Base-by-base conservation (phyloP, 768 basidiomycete genomes). In the Leccinum fibrillosum region DNA sequence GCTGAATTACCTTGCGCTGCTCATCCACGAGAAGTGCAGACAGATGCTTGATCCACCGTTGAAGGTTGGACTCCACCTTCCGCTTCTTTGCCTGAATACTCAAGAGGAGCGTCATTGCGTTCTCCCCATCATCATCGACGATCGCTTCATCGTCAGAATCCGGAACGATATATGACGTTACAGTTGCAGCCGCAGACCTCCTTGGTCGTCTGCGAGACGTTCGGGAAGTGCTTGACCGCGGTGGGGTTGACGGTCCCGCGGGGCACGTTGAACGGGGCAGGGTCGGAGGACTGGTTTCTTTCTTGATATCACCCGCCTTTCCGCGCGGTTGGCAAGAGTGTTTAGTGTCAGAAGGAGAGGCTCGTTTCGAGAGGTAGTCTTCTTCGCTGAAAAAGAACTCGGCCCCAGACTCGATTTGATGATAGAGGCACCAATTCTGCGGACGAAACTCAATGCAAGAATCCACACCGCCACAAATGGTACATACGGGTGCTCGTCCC, bases 91-190 rank as follows among this genome's bases (percentile, higher is more conserved):
- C 67, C 49, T 72, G 68, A 58, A 73, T 60, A 21, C 66, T 71
- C 56, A 68, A 68, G 32, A 66, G 60, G 19, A 57, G 61, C 55
- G 66, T 67, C 62, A 75, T 69, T 19, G 69, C 71, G 49, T 70
- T 70, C 39, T 74, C 72, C 25, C 74, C 70, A 19, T 74, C 69
- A 44, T 77, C 77, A 30, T 74, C 75, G 7, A 65, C 72, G 39
- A 82, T 82, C 9, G 71, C 74, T 62, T 89, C 89, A 57, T 89
- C 88, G 64, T 89, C 88, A 12, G 87, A 90, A 67, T 86, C 86
- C 1, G 87, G 85, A 15, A 86, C 72, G 4, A 77, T 79, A 66
- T 90, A 90, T 6, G 86, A 88, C 49, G 76, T 79, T 34, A 83
- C 77, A 15, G 75, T 73, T 19, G 73, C 64, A 17, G 84, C 78